Percentiles rank a stretch among this genome's conserved stretches.
phyloP scores from a whole-genome alignment of 2,329 filamentous ascomycete genomes.

The Penicillium sp. region DNA sequence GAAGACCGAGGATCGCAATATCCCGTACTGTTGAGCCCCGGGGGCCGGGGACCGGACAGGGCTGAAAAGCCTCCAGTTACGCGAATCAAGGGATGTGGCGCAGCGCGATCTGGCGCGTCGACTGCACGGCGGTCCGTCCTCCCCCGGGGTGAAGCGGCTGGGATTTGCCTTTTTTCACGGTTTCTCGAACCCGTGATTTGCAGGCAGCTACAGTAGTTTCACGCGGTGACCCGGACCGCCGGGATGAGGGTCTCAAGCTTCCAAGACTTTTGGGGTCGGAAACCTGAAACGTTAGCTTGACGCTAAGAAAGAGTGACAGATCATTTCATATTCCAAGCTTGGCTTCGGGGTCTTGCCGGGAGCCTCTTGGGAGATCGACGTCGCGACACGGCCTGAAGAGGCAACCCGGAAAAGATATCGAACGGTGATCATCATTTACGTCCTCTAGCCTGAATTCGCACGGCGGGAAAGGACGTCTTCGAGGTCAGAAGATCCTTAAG shows the following conservation, averaged over 20 bases:
- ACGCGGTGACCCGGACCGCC: not conserved
- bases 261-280: not conserved
- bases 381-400: not conserved
- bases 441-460: not conserved
- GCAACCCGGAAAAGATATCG: not conserved
- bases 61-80: not conserved
- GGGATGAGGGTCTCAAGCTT: slow-evolving; percentile 1
- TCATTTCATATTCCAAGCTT: not conserved
- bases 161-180: not conserved
- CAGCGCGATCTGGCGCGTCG: not conserved
- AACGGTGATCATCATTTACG: not conserved
- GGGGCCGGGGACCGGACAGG: not conserved
- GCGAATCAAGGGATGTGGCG: not conserved
- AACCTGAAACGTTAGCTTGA: slow-evolving; percentile 9
- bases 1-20: slow-evolving; percentile 4
- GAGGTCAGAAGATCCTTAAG: not conserved
- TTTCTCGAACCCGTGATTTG: not conserved
- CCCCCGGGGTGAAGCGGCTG: not conserved
- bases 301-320: not conserved
- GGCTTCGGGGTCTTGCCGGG: not conserved
- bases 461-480: not conserved
- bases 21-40: not conserved
- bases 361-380: not conserved
- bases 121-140: not conserved
- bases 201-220: not conserved